phyloP scores from a whole-genome alignment of 2,329 filamentous ascomycete species.

The Rhynchosporium agropyri region DNA sequence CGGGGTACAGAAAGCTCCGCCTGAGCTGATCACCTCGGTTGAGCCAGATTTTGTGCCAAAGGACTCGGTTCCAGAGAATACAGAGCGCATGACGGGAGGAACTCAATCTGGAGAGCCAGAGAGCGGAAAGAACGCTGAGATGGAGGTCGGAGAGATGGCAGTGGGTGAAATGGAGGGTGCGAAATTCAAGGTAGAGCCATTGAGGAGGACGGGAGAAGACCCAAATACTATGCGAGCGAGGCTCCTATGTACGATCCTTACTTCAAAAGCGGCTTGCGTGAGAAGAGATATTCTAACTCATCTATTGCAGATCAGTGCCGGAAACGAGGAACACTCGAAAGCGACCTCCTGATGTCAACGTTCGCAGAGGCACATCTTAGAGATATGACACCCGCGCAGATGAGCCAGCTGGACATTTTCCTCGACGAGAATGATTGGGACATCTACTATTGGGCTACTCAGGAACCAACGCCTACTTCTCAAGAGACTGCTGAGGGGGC shows the following conservation, averaged over 20 bases:
- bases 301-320: slow-evolving; percentile 79
- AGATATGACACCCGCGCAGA: slow-evolving; percentile 71
- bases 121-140: slow-evolving; percentile 55
- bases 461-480: slow-evolving; percentile 68
- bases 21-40: slow-evolving; percentile 60
- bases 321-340: slow-evolving; percentile 94
- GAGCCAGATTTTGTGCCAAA: slow-evolving; percentile 59
- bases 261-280: neutral
- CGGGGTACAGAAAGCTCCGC: slow-evolving; percentile 58
- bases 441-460: slow-evolving; percentile 99
- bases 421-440: slow-evolving; percentile 99
- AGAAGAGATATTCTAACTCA: slow-evolving; percentile 8
- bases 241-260: slow-evolving; percentile 59
- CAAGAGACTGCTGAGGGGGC: slow-evolving; percentile 57
- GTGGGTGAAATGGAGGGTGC: slow-evolving; percentile 88
- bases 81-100: slow-evolving; percentile 66
- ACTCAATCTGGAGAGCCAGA: slow-evolving; percentile 55
- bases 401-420: slow-evolving; percentile 86
- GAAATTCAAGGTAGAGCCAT: slow-evolving; percentile 85
- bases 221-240: slow-evolving; percentile 83
- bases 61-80: slow-evolving; percentile 63
- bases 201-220: slow-evolving; percentile 83
- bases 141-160: slow-evolving; percentile 78
- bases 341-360: slow-evolving; percentile 92
- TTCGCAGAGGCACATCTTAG: slow-evolving; percentile 82